A percentile compares a stretch with the other conserved stretches of the same genome.
Evolutionary conservation across 192 early-diverging fungal species (phyloP).

Genomic region (Coemansia sp.): DNA sequence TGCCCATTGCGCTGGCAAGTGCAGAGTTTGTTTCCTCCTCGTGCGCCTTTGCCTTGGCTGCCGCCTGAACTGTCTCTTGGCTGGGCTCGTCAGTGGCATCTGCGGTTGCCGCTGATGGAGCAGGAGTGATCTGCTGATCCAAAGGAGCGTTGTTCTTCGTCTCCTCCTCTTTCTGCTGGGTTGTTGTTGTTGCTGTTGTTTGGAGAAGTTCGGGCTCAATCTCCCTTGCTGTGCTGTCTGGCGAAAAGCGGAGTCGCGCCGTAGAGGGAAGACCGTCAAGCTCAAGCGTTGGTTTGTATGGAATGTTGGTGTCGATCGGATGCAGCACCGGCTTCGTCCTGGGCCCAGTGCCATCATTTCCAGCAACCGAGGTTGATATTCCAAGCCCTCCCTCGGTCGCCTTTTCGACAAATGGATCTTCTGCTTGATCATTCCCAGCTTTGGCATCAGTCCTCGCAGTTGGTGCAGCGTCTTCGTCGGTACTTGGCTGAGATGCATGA

Average conservation of each 20-base stretch:
- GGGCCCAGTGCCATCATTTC: background rate
- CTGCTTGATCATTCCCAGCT: too few species aligned
- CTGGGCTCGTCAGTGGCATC: conserved; percentile 8
- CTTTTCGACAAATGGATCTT: too few species aligned
- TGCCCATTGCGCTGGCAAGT: conserved; percentile 47
- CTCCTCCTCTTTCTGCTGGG: background rate
- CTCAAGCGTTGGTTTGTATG: conserved; percentile 1
- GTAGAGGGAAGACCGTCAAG: background rate
- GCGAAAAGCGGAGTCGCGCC: conserved; percentile 28
- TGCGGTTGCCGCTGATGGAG: conserved; percentile 4
- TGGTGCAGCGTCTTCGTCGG: conserved; percentile 4
- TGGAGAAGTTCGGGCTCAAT: background rate
- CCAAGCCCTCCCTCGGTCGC: background rate
- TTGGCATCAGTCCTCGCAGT: background rate
- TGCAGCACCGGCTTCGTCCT: background rate
- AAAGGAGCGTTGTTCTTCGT: background rate
- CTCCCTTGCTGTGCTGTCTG: conserved; percentile 15
- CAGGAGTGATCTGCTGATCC: conserved; percentile 8
- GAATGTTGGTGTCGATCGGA: conserved; percentile 6
- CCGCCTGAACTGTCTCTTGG: background rate
- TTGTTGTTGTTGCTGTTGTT: too few species aligned
- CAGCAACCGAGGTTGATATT: background rate
- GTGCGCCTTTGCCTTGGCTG: background rate
- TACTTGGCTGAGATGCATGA: background rate
- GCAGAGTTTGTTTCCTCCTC: conserved; percentile 37